phyloP scores from a whole-genome alignment of 495 filamentous ascomycete species.

The Parmelia sp. region DNA sequence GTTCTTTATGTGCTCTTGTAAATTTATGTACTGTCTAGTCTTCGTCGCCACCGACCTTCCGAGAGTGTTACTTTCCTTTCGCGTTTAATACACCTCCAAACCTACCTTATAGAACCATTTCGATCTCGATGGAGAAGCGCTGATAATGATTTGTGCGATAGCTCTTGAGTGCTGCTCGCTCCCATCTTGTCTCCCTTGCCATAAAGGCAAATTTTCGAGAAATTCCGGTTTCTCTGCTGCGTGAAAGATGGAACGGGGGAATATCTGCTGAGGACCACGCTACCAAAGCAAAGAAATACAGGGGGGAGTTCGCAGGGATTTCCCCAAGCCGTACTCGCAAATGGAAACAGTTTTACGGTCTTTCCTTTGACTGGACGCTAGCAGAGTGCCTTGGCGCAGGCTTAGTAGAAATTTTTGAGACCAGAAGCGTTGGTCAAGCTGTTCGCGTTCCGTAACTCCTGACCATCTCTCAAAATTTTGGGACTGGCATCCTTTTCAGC shows the following conservation, averaged over 20 bases:
- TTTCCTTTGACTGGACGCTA: slow-evolving; percentile 71
- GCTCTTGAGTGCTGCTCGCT: slow-evolving; percentile 58
- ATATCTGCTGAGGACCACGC: slow-evolving; percentile 52
- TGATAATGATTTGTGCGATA: neutral
- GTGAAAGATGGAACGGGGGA: slow-evolving; percentile 78
- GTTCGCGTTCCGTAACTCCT: slow-evolving; percentile 42
- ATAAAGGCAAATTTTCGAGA: slow-evolving; percentile 58
- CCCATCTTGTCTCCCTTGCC: slow-evolving; percentile 60
- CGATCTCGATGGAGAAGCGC: neutral
- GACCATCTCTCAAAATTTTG: too few relatives aligned
- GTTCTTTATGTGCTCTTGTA: neutral
- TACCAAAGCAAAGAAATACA: slow-evolving; percentile 52
- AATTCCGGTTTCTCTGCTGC: slow-evolving; percentile 57
- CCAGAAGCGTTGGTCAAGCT: slow-evolving; percentile 69
- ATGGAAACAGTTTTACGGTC: slow-evolving; percentile 74
- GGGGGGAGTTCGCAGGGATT: slow-evolving; percentile 65
- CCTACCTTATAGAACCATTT: neutral
- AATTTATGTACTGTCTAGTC: too few relatives aligned
- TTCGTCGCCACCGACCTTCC: too few relatives aligned
- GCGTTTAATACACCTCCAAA: neutral
- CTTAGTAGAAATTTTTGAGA: slow-evolving; percentile 78
- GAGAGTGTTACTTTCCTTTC: neutral
- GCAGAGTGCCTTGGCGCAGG: slow-evolving; percentile 74
- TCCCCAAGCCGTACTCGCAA: slow-evolving; percentile 67
- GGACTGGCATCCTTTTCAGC: neutral